Conservation (phyloP, 768 basidiomycete genomes). For the Phylloporus arenicola region DNA sequence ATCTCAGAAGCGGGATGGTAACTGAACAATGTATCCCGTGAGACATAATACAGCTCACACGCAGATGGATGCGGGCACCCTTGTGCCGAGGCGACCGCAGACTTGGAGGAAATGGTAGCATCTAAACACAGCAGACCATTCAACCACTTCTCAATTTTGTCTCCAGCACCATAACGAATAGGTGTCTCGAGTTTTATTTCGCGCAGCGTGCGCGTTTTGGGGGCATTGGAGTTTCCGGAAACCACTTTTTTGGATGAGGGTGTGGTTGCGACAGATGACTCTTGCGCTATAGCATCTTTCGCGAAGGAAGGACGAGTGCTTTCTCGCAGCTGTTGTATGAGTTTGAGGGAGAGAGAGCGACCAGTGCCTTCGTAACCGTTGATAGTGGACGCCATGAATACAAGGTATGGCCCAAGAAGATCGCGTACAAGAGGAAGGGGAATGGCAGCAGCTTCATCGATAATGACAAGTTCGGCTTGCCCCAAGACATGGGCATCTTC, state of each 20-base stretch:
- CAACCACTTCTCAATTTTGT: conserved; percentile 93
- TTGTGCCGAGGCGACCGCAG: conserved; percentile 36
- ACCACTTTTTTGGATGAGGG: conserved; percentile 49
- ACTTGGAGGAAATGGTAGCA: conserved; percentile 58
- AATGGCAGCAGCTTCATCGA: conserved; percentile 98
- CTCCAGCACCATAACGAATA: conserved; percentile 84
- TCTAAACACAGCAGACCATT: conserved; percentile 88
- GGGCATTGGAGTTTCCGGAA: conserved; percentile 48
- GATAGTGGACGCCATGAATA: conserved; percentile 99
- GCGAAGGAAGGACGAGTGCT: conserved; percentile 75
- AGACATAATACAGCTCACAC: conserved; percentile 94
- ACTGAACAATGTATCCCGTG: conserved; percentile 92
- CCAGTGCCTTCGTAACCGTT: conserved; percentile 99
- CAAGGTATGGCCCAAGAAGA: conserved; percentile 92
- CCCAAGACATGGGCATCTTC: conserved; percentile 97
- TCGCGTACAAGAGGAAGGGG: conserved; percentile 93
- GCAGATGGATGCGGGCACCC: conserved; percentile 93
- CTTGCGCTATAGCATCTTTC: conserved; percentile 48
- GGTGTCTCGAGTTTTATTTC: conserved; percentile 95
- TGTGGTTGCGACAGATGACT: conserved; percentile 30
- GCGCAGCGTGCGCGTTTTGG: conserved; percentile 65
- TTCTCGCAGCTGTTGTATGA: conserved; percentile 94
- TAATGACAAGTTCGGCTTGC: conserved; percentile 94
- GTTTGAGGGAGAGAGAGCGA: conserved; percentile 95
- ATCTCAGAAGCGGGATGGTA: conserved; percentile 97